These are phyloP conservation scores for Sporisorium exsertum DNA, from an alignment of 1,284 basidiomycete genomes.

Conservation along the genomic window DNA sequence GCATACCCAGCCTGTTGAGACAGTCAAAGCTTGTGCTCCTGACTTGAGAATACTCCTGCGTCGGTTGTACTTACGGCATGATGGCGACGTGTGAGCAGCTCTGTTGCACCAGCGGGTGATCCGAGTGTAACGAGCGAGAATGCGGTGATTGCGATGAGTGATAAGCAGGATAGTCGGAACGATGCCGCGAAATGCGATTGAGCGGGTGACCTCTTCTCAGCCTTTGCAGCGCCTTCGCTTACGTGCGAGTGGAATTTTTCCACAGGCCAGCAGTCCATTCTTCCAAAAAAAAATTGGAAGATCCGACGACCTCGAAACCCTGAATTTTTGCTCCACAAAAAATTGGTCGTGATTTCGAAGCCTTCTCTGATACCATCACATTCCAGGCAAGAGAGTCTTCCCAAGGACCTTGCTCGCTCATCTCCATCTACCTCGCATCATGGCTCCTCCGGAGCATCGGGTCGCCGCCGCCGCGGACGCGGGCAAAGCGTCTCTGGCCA, in stretches of 20 bases:
- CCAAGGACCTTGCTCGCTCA: conserved; percentile 47
- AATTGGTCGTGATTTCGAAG: background rate
- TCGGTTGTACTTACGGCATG: conserved; percentile 37
- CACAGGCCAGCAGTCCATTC: conserved; percentile 2
- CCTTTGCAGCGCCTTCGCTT: background rate
- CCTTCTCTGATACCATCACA: conserved; percentile 10
- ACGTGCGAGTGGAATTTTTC: conserved; percentile 12
- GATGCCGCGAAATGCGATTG: background rate
- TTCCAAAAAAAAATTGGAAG: conserved; percentile 3
- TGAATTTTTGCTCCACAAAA: no score
- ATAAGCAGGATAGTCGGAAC: background rate
- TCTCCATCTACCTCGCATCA: background rate
- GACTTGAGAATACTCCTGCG: background rate
- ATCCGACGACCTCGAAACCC: conserved; percentile 7
- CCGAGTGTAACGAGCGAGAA: background rate
- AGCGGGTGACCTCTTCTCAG: background rate
- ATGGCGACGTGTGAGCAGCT: background rate
- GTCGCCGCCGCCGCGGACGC: conserved; percentile 6
- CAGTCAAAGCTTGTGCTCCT: background rate
- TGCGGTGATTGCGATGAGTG: background rate
- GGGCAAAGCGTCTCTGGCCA: conserved; percentile 37
- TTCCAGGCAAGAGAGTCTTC: conserved; percentile 51
- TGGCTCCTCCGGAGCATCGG: conserved; percentile 6
- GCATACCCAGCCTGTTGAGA: background rate
- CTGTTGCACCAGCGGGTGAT: background rate